These are phyloP conservation scores for Fusarium vanettenii DNA, from an alignment of 2,329 filamentous ascomycete genomes.

Conservation along the genomic window DNA sequence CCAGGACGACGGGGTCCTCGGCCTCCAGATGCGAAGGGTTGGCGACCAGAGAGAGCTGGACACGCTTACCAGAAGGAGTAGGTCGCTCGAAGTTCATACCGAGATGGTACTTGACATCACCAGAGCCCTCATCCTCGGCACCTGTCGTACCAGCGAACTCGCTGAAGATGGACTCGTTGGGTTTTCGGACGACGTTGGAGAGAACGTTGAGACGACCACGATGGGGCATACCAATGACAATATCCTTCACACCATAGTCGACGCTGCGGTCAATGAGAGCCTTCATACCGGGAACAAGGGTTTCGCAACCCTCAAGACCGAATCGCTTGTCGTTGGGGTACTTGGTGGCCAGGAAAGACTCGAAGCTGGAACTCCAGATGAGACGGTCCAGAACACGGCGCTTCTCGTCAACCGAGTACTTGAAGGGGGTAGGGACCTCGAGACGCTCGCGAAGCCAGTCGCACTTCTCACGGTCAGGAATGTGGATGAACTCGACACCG, in stretches of 20 bases:
- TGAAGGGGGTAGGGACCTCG: slow-evolving; percentile 94
- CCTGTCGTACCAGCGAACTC: slow-evolving; percentile 92
- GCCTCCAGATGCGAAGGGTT: slow-evolving; percentile 99
- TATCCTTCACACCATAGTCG: slow-evolving; percentile 98
- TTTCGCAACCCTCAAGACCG: slow-evolving; percentile 96
- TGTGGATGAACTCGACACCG: slow-evolving; percentile 98
- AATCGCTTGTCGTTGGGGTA: slow-evolving; percentile 99
- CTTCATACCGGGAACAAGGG: slow-evolving; percentile 98
- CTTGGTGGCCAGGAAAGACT: slow-evolving; percentile 94
- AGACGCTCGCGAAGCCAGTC: slow-evolving; percentile 97
- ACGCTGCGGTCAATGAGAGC: slow-evolving; percentile 98
- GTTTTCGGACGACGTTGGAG: slow-evolving; percentile 98
- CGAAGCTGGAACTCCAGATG: slow-evolving; percentile 99
- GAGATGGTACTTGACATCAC: slow-evolving; percentile 99
- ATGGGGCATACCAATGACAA: slow-evolving; percentile 99
- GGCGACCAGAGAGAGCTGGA: slow-evolving; percentile 98
- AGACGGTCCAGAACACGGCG: slow-evolving; percentile 95
- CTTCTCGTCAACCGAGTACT: slow-evolving; percentile 98
- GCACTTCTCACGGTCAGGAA: slow-evolving; percentile 95
- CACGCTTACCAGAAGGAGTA: slow-evolving; percentile 97
- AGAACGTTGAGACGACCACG: slow-evolving; percentile 98
- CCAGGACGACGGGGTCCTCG: slow-evolving; percentile 96
- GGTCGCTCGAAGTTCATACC: slow-evolving; percentile 99
- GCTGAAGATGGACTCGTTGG: slow-evolving; percentile 99
- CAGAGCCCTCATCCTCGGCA: slow-evolving; percentile 93